Conservation (phyloP, 495 filamentous ascomycete genomes). For the Penicillium ochrochloron region DNA sequence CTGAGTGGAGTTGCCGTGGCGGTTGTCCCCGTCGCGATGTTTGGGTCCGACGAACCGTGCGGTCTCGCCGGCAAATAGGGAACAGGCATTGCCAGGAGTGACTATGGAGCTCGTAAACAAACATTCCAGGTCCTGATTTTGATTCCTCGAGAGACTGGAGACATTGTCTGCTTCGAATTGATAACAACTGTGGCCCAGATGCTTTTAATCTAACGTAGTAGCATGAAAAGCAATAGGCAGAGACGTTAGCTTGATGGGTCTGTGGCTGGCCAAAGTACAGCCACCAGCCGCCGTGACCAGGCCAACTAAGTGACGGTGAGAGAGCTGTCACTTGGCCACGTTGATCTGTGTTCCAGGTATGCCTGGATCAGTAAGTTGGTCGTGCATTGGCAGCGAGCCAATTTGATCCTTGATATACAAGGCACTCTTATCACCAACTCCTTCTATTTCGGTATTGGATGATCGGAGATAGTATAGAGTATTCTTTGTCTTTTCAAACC, state of each 20-base stretch:
- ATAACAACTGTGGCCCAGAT: not conserved
- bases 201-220: not conserved
- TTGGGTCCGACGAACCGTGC: conserved; percentile 10
- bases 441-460: no score
- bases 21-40: conserved; percentile 12
- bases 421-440: not conserved
- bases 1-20: conserved; percentile 8
- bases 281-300: not conserved
- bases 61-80: not conserved
- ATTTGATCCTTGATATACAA: not conserved
- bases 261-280: conserved; percentile 15
- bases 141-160: not conserved
- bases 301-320: not conserved
- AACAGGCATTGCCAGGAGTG: not conserved
- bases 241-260: conserved; percentile 16
- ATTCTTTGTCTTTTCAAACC: no score
- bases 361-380: not conserved
- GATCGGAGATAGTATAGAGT: no score
- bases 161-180: not conserved
- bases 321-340: not conserved
- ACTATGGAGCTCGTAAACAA: not conserved
- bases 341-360: not conserved
- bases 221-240: not conserved
- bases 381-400: not conserved
- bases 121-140: not conserved